phyloP scores from a whole-genome alignment of 495 filamentous ascomycete genomes.

The Tuber umbilicatum region DNA sequence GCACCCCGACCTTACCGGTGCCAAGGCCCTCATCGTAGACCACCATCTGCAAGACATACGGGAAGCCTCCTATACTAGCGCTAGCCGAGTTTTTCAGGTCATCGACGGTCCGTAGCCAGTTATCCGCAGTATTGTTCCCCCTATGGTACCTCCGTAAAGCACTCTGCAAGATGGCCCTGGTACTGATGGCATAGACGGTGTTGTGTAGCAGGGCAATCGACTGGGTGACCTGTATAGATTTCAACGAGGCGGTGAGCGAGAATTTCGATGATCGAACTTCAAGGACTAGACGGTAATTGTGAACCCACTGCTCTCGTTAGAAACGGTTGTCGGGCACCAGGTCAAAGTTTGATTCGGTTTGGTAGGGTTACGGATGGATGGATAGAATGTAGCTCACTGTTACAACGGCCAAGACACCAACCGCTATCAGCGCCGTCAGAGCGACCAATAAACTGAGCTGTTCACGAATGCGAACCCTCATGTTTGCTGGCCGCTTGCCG shows the following conservation, averaged over 20 bases:
- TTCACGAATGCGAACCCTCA: conserved; percentile 52
- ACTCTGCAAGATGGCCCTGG: conserved; percentile 53
- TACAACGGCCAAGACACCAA: conserved; percentile 58
- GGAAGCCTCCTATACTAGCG: conserved; percentile 43
- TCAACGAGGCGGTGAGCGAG: conserved; percentile 72
- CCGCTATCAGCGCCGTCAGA: conserved; percentile 53
- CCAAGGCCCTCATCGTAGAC: conserved; percentile 48
- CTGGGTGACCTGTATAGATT: conserved; percentile 66
- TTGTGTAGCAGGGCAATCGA: conserved; percentile 49
- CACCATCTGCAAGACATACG: conserved; percentile 50
- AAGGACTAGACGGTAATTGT: conserved; percentile 57
- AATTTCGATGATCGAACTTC: conserved; percentile 48
- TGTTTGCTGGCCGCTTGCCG: conserved; percentile 19
- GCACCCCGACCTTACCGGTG: conserved; percentile 43
- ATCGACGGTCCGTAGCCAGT: conserved; percentile 49
- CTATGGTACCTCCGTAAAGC: conserved; percentile 52
- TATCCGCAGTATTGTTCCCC: conserved; percentile 50
- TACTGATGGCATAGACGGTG: conserved; percentile 51
- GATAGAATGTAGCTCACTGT: conserved; percentile 47
- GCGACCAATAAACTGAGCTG: conserved; percentile 60
- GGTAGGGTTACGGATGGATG: neutral
- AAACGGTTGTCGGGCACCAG: conserved; percentile 3
- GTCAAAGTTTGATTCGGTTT: neutral
- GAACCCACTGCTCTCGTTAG: conserved; percentile 47
- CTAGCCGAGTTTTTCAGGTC: conserved; percentile 52